These are phyloP conservation scores for Boletellus sp. DNA, from an alignment of 768 basidiomycete genomes.

Conservation along the genomic window DNA sequence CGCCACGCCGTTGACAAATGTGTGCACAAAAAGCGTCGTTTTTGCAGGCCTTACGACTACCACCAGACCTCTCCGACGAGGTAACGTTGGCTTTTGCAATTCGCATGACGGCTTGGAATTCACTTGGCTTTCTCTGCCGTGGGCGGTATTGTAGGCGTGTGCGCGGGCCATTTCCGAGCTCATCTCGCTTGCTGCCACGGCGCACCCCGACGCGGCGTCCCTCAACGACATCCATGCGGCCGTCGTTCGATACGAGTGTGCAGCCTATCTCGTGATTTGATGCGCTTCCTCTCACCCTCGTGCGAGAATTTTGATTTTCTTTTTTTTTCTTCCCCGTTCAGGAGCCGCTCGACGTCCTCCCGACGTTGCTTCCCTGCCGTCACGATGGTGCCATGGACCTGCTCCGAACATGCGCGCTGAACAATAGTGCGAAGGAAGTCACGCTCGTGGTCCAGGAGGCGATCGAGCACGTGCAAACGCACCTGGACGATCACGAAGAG, in stretches of 20 bases:
- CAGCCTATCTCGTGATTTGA: constrained; percentile 16
- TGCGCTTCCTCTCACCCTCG: background rate
- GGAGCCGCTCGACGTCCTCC: constrained; percentile 41
- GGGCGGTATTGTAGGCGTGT: constrained; percentile 15
- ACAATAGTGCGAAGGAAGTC: constrained; percentile 39
- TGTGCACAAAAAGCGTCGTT: constrained; percentile 5
- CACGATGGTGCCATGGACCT: constrained; percentile 31
- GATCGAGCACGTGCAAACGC: constrained; percentile 30
- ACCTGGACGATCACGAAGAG: constrained; percentile 10
- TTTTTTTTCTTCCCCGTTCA: constrained; percentile 8
- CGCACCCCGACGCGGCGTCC: constrained; percentile 2
- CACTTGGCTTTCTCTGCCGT: background rate
- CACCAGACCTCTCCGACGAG: constrained; percentile 24
- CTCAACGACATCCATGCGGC: constrained; percentile 18
- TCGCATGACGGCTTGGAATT: background rate
- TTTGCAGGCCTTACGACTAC: constrained; percentile 17
- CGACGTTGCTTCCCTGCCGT: constrained; percentile 32
- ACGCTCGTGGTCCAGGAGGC: constrained; percentile 40
- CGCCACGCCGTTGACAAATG: background rate
- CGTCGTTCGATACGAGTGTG: constrained; percentile 11
- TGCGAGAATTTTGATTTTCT: background rate
- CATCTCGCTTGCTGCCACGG: constrained; percentile 15
- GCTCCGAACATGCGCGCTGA: constrained; percentile 28
- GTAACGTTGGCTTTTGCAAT: constrained; percentile 2
- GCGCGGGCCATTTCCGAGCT: constrained; percentile 15